Evolutionary conservation across 371 early-diverging fungal genomes (phyloP), one percentile per base, ranked within the genome.

Genomic region (Parasitella parasitica): DNA sequence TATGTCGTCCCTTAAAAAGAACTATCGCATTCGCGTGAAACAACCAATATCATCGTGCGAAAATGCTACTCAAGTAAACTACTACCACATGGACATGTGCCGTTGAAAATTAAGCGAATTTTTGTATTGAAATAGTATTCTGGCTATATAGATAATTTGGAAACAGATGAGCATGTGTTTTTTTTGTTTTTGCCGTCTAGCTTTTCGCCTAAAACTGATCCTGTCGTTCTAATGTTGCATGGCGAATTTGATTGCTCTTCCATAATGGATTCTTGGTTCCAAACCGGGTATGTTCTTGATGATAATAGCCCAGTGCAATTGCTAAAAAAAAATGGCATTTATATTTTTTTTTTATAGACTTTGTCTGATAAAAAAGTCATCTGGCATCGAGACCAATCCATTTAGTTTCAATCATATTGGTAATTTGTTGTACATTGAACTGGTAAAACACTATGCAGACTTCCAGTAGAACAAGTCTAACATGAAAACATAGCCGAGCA

Each of bases 151-250:
- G 86, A 91, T 55, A 71, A 84, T 50, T 76, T 80, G 4, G 66
- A 71, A 2, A 66, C 67, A 0, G 81, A 83, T 57, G 81, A 83
- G 59, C 88, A 88, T 63, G 80, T 87, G 50, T 94, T 91, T 77
- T 93, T 94, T 74, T 89, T 88, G 86, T 90, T 93, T 80, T 92
- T 94, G 69, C 93, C 91, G 64, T 89, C 91, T 4, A 88, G 91
- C 34, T 72, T 82, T n/a, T 89, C 92, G 4, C 52, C 59, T 30
- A 69, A 32, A 66, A 89, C 88, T 26, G 93, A 93, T 6, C 89
- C 91, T 4, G 64, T 91, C 49, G 85, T 93, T n/a, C 78, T 91
- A 24, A 91, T 90, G 90, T 66, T 90, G 61, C 85, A 87, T 32
- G 94, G 92, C 28, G 94, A 93, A 12, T 91, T 92, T 5, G 94